Conservation (phyloP, 1,284 basidiomycete species). For the Ceratobasidium sp. region DNA sequence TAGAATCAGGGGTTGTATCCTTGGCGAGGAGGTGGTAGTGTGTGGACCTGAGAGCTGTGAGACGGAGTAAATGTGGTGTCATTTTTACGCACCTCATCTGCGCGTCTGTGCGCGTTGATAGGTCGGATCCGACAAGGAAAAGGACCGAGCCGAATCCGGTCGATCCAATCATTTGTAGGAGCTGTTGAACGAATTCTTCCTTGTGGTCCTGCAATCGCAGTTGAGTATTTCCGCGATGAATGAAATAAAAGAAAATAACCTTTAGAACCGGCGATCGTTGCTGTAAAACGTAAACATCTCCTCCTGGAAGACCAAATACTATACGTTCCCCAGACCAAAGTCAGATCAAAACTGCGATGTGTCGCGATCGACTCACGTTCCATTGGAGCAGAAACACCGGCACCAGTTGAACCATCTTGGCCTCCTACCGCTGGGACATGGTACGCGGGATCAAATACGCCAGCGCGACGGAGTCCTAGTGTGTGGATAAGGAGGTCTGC, state of each 20-base stretch:
- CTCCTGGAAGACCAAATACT: slow-evolving; percentile 34
- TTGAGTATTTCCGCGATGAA: not conserved
- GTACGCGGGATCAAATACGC: slow-evolving; percentile 28
- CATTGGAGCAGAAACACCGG: slow-evolving; percentile 32
- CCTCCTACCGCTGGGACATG: slow-evolving; percentile 37
- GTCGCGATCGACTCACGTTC: slow-evolving; percentile 41
- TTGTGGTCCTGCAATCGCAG: slow-evolving; percentile 35
- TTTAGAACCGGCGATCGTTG: slow-evolving; percentile 43
- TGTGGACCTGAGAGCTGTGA: slow-evolving; percentile 6
- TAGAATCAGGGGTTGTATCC: slow-evolving; percentile 28
- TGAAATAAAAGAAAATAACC: slow-evolving; percentile 10
- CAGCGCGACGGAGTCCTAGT: slow-evolving; percentile 14
- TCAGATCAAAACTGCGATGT: slow-evolving; percentile 16
- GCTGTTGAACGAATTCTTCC: slow-evolving; percentile 23
- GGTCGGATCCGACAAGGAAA: slow-evolving; percentile 40
- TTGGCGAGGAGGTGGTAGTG: slow-evolving; percentile 34
- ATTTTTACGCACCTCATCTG: slow-evolving; percentile 42
- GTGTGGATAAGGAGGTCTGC: slow-evolving; percentile 35
- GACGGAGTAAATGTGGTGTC: not conserved
- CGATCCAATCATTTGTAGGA: slow-evolving; percentile 24
- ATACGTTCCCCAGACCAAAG: not conserved
- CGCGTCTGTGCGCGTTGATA: slow-evolving; percentile 40
- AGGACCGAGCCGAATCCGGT: slow-evolving; percentile 28
- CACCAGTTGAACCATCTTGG: not conserved
- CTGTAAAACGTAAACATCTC: slow-evolving; percentile 28